These are phyloP conservation scores for Cyclocybe cylindracea DNA, from an alignment of 768 basidiomycete genomes.

Conservation along the genomic window DNA sequence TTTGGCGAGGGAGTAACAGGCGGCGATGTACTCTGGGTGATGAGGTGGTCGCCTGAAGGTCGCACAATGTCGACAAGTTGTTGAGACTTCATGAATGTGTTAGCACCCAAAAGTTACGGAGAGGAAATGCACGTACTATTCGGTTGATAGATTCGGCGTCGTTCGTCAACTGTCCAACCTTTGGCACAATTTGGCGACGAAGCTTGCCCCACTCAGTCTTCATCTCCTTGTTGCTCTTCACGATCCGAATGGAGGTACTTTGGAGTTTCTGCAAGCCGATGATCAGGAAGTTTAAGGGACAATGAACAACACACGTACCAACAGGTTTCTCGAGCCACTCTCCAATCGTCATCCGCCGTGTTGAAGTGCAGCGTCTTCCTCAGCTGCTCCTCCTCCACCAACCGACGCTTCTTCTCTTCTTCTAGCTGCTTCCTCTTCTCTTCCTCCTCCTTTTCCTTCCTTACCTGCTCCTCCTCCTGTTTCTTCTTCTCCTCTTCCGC, in stretches of 20 bases:
- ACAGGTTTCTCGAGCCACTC: slow-evolving; percentile 51
- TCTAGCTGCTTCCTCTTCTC: slow-evolving; percentile 35
- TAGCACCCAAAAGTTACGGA: slow-evolving; percentile 2
- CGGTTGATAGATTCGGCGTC: slow-evolving; percentile 58
- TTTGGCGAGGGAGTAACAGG: slow-evolving; percentile 88
- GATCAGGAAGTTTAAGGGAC: not conserved
- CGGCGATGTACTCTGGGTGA: slow-evolving; percentile 57
- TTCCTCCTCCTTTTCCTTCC: slow-evolving; percentile 36
- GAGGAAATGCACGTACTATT: slow-evolving; percentile 51
- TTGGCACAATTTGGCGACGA: slow-evolving; percentile 81
- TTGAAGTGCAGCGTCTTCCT: slow-evolving; percentile 48
- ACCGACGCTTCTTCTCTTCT: slow-evolving; percentile 32
- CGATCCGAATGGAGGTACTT: slow-evolving; percentile 56
- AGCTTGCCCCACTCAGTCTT: slow-evolving; percentile 66
- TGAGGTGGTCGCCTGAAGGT: slow-evolving; percentile 30
- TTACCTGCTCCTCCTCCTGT: slow-evolving; percentile 41
- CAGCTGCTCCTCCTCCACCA: slow-evolving; percentile 39
- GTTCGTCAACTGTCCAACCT: slow-evolving; percentile 85
- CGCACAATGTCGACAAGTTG: slow-evolving; percentile 38
- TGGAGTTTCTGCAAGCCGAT: slow-evolving; percentile 55
- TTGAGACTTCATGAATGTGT: slow-evolving; percentile 29
- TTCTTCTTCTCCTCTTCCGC: slow-evolving; percentile 44
- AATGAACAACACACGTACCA: slow-evolving; percentile 38
- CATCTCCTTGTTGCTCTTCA: slow-evolving; percentile 57
- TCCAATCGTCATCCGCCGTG: slow-evolving; percentile 67